phyloP scores from a whole-genome alignment of 2,329 filamentous ascomycete genomes.

The Metarhizium brunneum region DNA sequence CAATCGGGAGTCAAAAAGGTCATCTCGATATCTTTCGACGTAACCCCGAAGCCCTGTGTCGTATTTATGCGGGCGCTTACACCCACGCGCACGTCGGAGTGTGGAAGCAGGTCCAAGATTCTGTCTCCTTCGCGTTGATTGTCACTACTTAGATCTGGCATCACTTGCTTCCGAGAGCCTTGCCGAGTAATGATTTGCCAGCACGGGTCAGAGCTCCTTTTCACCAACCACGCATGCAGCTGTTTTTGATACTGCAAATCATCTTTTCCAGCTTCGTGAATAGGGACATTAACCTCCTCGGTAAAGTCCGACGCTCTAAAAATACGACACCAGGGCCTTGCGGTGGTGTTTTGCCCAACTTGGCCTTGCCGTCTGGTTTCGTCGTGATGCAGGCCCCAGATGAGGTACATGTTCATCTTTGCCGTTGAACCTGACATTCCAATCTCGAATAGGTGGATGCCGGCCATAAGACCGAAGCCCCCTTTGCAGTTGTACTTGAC shows the following conservation, averaged over 20 bases:
- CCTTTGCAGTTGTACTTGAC: background rate
- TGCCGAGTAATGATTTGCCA: background rate
- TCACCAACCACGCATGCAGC: background rate
- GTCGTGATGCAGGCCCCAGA: background rate
- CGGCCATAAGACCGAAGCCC: background rate
- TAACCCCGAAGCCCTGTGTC: background rate
- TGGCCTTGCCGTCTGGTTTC: background rate
- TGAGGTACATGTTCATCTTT: background rate
- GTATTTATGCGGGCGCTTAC: background rate
- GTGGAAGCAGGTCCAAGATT: background rate
- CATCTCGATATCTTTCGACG: constrained; percentile 1
- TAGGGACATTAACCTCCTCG: background rate
- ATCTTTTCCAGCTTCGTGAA: background rate
- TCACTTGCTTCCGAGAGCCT: background rate
- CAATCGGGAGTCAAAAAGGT: background rate
- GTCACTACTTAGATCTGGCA: background rate
- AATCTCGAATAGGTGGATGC: background rate
- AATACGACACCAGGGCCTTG: background rate
- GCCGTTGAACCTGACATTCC: background rate
- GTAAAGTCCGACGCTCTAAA: background rate
- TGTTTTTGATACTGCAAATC: background rate
- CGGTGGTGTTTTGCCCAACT: background rate
- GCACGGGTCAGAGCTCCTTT: background rate
- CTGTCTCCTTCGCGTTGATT: too few relatives aligned
- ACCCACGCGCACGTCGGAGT: background rate